Conservation (phyloP, 495 filamentous ascomycete species). For the Hypoxylon lienhwacheense region DNA sequence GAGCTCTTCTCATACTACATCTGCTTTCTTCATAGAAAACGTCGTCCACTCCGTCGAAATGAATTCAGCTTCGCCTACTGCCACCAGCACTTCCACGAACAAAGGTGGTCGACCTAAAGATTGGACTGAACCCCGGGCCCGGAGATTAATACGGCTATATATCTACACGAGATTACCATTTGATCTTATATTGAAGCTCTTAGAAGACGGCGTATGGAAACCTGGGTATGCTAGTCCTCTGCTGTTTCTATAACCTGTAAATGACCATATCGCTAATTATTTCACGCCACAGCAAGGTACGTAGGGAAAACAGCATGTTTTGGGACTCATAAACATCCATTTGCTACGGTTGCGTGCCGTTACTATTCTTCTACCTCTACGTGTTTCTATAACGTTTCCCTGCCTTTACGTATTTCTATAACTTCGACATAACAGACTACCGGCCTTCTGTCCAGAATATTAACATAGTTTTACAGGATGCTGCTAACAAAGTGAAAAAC, state of each 20-base stretch:
- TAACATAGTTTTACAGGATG: constrained; percentile 35
- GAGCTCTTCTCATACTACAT: too few relatives aligned
- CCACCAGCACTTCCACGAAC: constrained; percentile 32
- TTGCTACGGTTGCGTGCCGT: constrained; percentile 6
- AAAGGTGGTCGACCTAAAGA: constrained; percentile 49
- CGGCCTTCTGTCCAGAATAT: not conserved
- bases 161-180: constrained; percentile 49
- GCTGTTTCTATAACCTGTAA: not conserved
- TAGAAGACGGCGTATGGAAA: constrained; percentile 48
- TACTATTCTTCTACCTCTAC: not conserved
- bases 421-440: not conserved
- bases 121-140: constrained; percentile 48
- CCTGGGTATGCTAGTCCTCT: constrained; percentile 39
- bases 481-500: constrained; percentile 53
- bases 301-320: not conserved
- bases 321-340: not conserved
- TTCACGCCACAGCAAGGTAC: constrained; percentile 36
- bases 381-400: not conserved
- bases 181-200: constrained; percentile 47
- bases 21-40: not conserved
- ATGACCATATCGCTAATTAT: constrained; percentile 19
- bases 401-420: not conserved
- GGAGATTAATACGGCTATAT: constrained; percentile 50
- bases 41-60: constrained; percentile 15
- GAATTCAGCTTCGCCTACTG: constrained; percentile 38